Percentiles rank a stretch among this genome's conserved stretches.
These are phyloP conservation scores for Tricholoma matsutake DNA, from an alignment of 768 basidiomycete genomes.

Conservation along the genomic window DNA sequence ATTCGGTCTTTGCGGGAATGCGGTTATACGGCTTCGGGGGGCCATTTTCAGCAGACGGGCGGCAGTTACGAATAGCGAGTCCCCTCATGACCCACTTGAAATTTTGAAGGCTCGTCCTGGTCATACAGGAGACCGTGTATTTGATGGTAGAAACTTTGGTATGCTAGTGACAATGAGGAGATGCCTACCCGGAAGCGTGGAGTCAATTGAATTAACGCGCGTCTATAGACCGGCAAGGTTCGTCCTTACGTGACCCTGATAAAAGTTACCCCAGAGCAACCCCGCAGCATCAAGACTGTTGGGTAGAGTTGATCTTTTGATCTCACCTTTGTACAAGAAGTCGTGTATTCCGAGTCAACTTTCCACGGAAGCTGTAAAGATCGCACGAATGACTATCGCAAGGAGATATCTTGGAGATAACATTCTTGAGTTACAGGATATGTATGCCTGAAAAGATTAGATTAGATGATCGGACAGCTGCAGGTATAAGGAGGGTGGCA, in stretches of 20 bases:
- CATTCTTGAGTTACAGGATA: too few relatives aligned
- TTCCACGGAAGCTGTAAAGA: neutral
- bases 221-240: neutral
- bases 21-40: neutral
- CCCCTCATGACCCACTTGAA: neutral
- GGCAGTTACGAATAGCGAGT: neutral
- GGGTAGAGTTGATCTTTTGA: neutral
- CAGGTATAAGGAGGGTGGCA: too few relatives aligned
- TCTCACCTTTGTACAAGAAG: neutral
- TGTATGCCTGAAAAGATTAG: neutral
- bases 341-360: too few relatives aligned
- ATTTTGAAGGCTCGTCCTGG: neutral
- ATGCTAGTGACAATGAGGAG: neutral
- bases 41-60: neutral
- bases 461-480: neutral
- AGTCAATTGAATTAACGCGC: neutral
- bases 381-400: neutral
- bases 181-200: neutral
- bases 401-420: neutral
- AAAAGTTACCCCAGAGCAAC: neutral
- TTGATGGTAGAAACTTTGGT: neutral
- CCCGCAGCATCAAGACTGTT: neutral
- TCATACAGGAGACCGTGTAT: neutral
- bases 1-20: neutral
- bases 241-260: neutral